phyloP scores from a whole-genome alignment of 495 filamentous ascomycete species.

The Apodospora peruviana region DNA sequence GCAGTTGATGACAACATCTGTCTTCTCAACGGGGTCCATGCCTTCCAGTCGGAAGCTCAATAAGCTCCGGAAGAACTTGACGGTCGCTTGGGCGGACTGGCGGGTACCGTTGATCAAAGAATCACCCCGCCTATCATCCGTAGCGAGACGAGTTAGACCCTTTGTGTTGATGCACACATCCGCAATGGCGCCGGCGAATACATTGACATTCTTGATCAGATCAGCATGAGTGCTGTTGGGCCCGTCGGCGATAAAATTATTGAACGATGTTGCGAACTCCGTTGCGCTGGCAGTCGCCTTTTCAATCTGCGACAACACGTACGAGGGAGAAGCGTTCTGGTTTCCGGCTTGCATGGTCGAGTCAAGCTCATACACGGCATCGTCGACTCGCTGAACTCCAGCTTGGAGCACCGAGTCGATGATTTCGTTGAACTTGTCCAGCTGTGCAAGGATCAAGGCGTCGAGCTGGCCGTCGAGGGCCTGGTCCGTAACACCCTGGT shows the following conservation, averaged over 20 bases:
- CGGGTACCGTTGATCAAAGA: conserved; percentile 74
- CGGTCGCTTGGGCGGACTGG: conserved; percentile 78
- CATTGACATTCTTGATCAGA: conserved; percentile 86
- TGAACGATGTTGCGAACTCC: conserved; percentile 95
- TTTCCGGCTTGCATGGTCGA: conserved; percentile 98
- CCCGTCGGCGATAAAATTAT: conserved; percentile 94
- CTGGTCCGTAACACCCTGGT: conserved; percentile 69
- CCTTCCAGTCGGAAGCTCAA: conserved; percentile 90
- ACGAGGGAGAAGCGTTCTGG: conserved; percentile 93
- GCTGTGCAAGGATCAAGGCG: conserved; percentile 72
- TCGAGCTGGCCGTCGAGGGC: conserved; percentile 89
- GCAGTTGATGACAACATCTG: conserved; percentile 91
- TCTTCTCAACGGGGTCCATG: conserved; percentile 81
- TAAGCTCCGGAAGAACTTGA: conserved; percentile 92
- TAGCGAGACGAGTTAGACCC: conserved; percentile 87
- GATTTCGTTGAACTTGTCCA: conserved; percentile 93
- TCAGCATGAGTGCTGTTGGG: conserved; percentile 87
- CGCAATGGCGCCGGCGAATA: conserved; percentile 83
- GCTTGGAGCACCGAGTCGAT: conserved; percentile 95
- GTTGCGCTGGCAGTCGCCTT: conserved; percentile 92
- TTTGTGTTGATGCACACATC: conserved; percentile 96
- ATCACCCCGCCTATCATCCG: conserved; percentile 90
- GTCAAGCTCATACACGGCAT: conserved; percentile 94
- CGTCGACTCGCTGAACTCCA: conserved; percentile 90
- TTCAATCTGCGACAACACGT: conserved; percentile 92